These are phyloP conservation scores for Fusarium staphyleae DNA, from an alignment of 2,329 filamentous ascomycete species.

Conservation along the genomic window DNA sequence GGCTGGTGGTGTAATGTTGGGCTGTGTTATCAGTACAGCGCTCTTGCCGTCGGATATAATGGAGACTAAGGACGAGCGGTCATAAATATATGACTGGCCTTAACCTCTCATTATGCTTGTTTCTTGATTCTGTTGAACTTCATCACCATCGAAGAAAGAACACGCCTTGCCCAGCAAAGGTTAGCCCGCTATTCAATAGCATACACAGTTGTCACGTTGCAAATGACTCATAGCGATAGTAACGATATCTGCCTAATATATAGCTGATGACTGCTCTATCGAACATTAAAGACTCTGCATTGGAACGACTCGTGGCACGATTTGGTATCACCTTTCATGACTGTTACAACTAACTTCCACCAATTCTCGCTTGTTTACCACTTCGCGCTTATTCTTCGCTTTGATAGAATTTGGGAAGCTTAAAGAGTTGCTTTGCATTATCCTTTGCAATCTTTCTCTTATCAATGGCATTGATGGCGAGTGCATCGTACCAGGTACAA, in stretches of 20 bases:
- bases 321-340: too few species aligned
- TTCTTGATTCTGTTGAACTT: too few species aligned
- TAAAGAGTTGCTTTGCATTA: constrained; percentile 53
- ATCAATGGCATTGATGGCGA: constrained; percentile 46
- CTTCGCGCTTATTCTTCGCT: constrained; percentile 23
- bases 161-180: too few species aligned
- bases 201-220: too few species aligned
- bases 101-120: too few species aligned
- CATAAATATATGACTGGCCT: not conserved
- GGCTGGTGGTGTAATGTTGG: constrained; percentile 61
- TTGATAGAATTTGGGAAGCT: constrained; percentile 40
- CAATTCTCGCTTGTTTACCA: not conserved
- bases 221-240: too few species aligned
- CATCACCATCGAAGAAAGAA: too few species aligned
- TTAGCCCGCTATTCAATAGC: too few species aligned
- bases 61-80: constrained; percentile 45
- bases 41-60: constrained; percentile 53
- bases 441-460: constrained; percentile 52
- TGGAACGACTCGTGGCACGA: too few species aligned
- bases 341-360: not conserved
- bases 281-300: too few species aligned
- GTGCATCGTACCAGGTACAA: constrained; percentile 51
- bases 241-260: too few species aligned
- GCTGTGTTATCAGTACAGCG: constrained; percentile 59
- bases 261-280: too few species aligned